A percentile compares a stretch with the other conserved stretches of the same genome.
These are phyloP conservation scores for Trichosporon sp. DNA, from an alignment of 1,284 basidiomycete genomes.

Conservation along the genomic window DNA sequence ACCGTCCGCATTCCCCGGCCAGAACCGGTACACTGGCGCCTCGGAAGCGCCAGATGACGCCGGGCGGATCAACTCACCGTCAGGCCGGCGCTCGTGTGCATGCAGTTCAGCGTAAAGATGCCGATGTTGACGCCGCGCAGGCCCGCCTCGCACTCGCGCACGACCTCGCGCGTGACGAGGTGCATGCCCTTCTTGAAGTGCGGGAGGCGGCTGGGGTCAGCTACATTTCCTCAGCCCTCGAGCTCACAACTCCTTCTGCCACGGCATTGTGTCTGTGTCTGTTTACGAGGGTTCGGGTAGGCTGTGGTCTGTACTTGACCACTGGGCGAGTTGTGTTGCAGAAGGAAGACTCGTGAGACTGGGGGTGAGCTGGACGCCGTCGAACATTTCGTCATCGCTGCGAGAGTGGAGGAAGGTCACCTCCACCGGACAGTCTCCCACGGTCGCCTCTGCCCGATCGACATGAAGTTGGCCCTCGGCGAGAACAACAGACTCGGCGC, in stretches of 20 bases:
- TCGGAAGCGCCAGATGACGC: not conserved
- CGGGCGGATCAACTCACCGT: constrained; percentile 60
- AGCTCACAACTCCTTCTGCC: constrained; percentile 77
- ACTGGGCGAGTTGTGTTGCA: not conserved
- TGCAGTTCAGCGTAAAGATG: constrained; percentile 57
- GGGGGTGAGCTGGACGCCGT: not conserved
- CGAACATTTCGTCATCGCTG: not conserved
- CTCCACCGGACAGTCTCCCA: constrained; percentile 4
- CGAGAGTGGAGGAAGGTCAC: not conserved
- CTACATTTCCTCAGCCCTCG: constrained; percentile 50
- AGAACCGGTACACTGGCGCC: not conserved
- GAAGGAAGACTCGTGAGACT: not conserved
- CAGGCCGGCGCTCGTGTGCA: constrained; percentile 85
- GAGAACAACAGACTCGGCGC: not conserved
- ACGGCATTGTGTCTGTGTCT: constrained; percentile 61
- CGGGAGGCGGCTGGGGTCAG: constrained; percentile 38
- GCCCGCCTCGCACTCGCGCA: constrained; percentile 66
- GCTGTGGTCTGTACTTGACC: not conserved
- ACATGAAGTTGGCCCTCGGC: not conserved
- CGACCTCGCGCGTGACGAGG: constrained; percentile 76
- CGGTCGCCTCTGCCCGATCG: not conserved
- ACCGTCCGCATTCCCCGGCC: not conserved
- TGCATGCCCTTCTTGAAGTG: constrained; percentile 59
- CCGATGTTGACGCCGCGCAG: constrained; percentile 64
- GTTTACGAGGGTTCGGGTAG: not conserved